These are phyloP conservation scores for Tolypocladium album DNA, from an alignment of 2,329 filamentous ascomycete genomes.

Conservation along the genomic window DNA sequence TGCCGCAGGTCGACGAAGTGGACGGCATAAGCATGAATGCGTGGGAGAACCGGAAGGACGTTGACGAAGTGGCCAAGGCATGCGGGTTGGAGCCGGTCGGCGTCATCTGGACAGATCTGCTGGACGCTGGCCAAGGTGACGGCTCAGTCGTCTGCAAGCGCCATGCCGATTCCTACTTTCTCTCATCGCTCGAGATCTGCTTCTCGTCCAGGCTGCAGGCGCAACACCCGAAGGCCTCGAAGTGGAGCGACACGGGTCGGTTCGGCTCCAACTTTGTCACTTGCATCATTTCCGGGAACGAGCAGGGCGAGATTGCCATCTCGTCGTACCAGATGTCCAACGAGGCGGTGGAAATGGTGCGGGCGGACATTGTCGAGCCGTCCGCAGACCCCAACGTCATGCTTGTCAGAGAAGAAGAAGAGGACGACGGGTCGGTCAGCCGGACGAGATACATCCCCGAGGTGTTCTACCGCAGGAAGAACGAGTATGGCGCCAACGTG, in stretches of 20 bases:
- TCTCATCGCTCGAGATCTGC: slow-evolving; percentile 83
- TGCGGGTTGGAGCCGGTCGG: slow-evolving; percentile 86
- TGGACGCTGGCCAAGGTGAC: slow-evolving; percentile 71
- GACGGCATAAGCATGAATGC: slow-evolving; percentile 79
- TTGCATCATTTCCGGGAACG: slow-evolving; percentile 89
- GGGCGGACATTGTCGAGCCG: slow-evolving; percentile 87
- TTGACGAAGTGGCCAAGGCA: slow-evolving; percentile 68
- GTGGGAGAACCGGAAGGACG: slow-evolving; percentile 75
- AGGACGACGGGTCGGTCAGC: slow-evolving; percentile 59
- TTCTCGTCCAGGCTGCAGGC: slow-evolving; percentile 86
- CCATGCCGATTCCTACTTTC: slow-evolving; percentile 88
- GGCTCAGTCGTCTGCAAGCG: slow-evolving; percentile 89
- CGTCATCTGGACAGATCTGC: slow-evolving; percentile 87
- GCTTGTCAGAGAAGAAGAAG: slow-evolving; percentile 87
- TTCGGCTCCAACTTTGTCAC: slow-evolving; percentile 98
- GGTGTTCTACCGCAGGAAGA: slow-evolving; percentile 90
- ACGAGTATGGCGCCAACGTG: slow-evolving; percentile 92
- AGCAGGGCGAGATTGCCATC: slow-evolving; percentile 77
- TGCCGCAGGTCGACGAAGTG: slow-evolving; percentile 77
- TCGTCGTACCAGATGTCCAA: slow-evolving; percentile 93
- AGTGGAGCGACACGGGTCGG: slow-evolving; percentile 90
- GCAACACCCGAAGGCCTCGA: slow-evolving; percentile 77
- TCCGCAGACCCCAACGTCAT: slow-evolving; percentile 88
- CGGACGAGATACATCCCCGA: slow-evolving; percentile 87
- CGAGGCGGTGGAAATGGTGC: slow-evolving; percentile 92